Conservation (phyloP, 441 rosid genomes). For the Theobroma grandiflorum region DNA sequence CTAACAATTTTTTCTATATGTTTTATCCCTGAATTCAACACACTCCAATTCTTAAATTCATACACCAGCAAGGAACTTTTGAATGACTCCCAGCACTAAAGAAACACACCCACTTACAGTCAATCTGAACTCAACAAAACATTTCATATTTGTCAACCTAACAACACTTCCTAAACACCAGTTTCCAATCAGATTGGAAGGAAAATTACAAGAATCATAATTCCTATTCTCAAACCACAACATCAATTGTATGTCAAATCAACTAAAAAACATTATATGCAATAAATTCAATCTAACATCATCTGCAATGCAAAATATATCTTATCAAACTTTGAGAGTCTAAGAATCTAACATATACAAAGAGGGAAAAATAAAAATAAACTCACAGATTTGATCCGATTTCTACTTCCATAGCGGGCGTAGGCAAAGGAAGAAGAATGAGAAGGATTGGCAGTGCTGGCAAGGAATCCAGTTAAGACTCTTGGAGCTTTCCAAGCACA, state of each 20-base stretch:
- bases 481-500: conserved; percentile 97
- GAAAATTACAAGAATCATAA: background rate
- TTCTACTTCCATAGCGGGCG: conserved; percentile 53
- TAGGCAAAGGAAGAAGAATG: conserved; percentile 50
- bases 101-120: conserved; percentile 12
- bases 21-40: background rate
- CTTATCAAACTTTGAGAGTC: background rate
- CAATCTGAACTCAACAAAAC: conserved; percentile 20
- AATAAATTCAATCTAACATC: background rate
- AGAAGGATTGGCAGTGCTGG: conserved; percentile 76
- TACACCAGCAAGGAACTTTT: conserved; percentile 10
- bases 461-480: conserved; percentile 86
- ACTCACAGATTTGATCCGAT: conserved; percentile 56
- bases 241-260: background rate
- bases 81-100: background rate
- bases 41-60: background rate
- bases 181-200: background rate
- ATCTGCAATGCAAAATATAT: background rate
- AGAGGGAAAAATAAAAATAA: background rate
- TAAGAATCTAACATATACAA: background rate
- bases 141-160: conserved; percentile 7
- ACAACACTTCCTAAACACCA: background rate
- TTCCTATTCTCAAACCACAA: conserved; percentile 8
- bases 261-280: conserved; percentile 4
- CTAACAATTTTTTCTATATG: background rate